Conservation (phyloP, 2,329 filamentous ascomycete species). For the Beauveria asiatica region DNA sequence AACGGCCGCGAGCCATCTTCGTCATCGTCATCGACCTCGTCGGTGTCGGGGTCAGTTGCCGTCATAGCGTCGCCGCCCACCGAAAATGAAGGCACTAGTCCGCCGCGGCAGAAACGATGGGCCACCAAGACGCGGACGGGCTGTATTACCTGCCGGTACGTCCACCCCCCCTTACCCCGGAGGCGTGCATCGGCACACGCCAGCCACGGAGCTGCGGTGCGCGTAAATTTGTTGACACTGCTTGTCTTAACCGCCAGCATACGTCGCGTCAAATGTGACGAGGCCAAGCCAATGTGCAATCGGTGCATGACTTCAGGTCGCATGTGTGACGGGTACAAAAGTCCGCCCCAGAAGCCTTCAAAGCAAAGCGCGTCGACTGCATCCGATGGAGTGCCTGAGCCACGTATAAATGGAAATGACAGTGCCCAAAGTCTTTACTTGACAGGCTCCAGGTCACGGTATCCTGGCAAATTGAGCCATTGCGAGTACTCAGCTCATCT, state of each 20-base stretch:
- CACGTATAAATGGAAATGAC: neutral
- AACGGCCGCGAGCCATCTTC: neutral
- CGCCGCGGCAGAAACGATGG: constrained; percentile 7
- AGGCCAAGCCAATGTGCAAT: constrained; percentile 5
- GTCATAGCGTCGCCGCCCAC: constrained; percentile 1
- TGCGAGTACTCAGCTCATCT: neutral
- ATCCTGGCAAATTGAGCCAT: neutral
- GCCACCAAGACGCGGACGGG: constrained; percentile 8
- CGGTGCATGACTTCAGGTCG: constrained; percentile 7
- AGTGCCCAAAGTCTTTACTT: neutral
- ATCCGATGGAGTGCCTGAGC: neutral
- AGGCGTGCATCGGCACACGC: neutral
- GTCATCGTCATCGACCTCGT: neutral
- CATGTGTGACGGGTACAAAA: constrained; percentile 6
- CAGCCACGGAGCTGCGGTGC: neutral
- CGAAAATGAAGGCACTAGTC: neutral
- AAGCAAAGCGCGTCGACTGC: neutral
- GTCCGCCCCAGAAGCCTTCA: neutral
- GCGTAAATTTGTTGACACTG: neutral
- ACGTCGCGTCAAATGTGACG: constrained; percentile 5
- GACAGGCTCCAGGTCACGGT: neutral
- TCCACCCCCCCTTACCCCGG: neutral
- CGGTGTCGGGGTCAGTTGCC: neutral
- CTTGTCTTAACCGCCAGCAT: neutral
- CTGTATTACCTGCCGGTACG: constrained; percentile 7